phyloP scores from a whole-genome alignment of 345 rosid species.

The Rhodomyrtus tomentosa region DNA sequence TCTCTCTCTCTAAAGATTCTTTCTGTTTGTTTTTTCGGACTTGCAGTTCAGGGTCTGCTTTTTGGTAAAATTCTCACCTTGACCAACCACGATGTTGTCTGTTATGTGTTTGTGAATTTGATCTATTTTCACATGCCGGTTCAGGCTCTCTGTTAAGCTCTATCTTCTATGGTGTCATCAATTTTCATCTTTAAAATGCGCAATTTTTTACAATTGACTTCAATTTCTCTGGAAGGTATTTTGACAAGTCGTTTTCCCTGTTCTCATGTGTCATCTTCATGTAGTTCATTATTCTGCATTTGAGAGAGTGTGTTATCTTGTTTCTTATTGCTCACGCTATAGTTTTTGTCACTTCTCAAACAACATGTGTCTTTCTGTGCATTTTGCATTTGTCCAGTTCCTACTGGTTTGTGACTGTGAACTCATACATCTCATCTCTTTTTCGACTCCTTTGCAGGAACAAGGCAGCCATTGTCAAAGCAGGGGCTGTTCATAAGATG shows the following conservation, averaged over 20 bases:
- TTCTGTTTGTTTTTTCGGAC: not conserved
- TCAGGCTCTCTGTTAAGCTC: not conserved
- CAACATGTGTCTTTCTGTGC: not conserved
- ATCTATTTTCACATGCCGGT: not conserved
- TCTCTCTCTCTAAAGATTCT: not conserved
- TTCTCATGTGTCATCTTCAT: constrained; percentile 8
- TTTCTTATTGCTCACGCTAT: not conserved
- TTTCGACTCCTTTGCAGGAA: constrained; percentile 44
- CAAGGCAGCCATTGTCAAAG: constrained; percentile 97
- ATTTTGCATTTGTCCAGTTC: not conserved
- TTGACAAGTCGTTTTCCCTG: constrained; percentile 34
- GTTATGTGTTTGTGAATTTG: not conserved
- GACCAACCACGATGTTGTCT: not conserved
- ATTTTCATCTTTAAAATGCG: not conserved
- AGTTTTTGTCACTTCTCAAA: not conserved
- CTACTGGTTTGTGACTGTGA: not conserved
- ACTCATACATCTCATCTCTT: not conserved
- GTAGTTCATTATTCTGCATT: not conserved
- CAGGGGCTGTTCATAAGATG: constrained; percentile 95
- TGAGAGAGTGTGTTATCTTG: not conserved
- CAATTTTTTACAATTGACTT: not conserved
- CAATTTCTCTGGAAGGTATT: not conserved
- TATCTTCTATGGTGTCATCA: not conserved
- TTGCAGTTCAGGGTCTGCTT: not conserved
- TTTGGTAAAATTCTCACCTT: not conserved